Evolutionary conservation across 2,329 filamentous ascomycete genomes (phyloP), one percentile per base, ranked within the genome.

Genomic region (Aureobasidium musti): DNA sequence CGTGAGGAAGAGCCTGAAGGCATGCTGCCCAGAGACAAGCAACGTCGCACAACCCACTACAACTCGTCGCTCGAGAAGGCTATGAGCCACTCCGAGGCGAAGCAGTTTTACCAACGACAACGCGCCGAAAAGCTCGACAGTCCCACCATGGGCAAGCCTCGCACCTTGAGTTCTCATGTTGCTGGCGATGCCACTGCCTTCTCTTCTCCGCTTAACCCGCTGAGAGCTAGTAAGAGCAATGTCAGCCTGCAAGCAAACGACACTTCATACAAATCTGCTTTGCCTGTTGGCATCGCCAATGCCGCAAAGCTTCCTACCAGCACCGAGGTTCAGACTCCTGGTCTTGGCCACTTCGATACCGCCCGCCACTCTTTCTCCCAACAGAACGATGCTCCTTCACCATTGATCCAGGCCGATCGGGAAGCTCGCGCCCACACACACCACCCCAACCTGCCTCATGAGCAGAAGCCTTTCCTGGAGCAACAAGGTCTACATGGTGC

Each of bases 51-150:
- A 10, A 91, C 93, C 23, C 96, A 92, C 75, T 97, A 96, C 79
- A 93, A 97, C 78, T 92, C 94, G 74, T 89, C 94, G 63, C 91
- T 91, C 63, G 95, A 99, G 79, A 96, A 95, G 73, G 91, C 94
- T 74, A 90, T 97, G 87, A 96, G 90, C 74, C 92, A 97, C 77
- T 89, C 91, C 30, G 95, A 99, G 76, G 91, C 94, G 68, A 98
- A 97, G 78, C 85, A 97, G 69, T 96, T 98, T 80, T 99, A 97
- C 77, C 94, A 97, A 79, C 86, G 91, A 71, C 92, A 91, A 78
- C 91, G 92, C 77, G 82, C 88, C 67, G 89, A 89, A 69, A 82
- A 79, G 47, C 74, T 81, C 69, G 74, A 74, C 74, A 81, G 77
- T 63, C 81, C 81, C 8, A 72, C 81, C 54, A 26, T 64, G 47